Evolutionary conservation across 352 stramenopile genomes (phyloP), one percentile per base, ranked within the genome.

Genomic region (Phytopythium kandeliae): DNA sequence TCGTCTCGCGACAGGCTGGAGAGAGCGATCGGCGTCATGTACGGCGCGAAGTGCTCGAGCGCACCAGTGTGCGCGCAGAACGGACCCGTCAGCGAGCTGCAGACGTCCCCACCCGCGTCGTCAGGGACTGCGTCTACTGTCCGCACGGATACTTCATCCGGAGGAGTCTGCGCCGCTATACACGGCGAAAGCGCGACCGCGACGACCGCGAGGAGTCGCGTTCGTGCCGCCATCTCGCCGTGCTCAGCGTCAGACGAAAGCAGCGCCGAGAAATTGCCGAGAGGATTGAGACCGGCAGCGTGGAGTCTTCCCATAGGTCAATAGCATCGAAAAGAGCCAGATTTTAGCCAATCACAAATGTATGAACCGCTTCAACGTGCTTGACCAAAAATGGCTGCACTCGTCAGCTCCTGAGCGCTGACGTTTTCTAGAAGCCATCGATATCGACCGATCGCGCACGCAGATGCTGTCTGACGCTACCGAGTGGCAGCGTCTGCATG

Each of bases 11-110:
- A 52, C n/a, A 71, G 34, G 19, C 73, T 64, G 26, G 50, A 36
- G 25, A 43, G 17, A 7, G 67, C 58, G 45, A 89, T 84, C 4
- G 73, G 78, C 22, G 71, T 83, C 74, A 86, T 89, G 60, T 86
- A 83, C 30, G 62, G 21, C 28, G 64, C 57, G 54, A 74, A 86
- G 28, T 64, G 54, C 21, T 42, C 54, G 34, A 69, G 62, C 8
- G 58, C 60, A 31, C 60, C 67, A 34, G 74, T 50, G 50, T 65
- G 60, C 24, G 62, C 35, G 47, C 78, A 89, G 60, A 87, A 89
- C 45, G 78, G 78, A 1, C 78, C 78, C 0, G 58, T 82, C 48
- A 89, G 67, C 24, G 78, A 89, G 60, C 55, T 86, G 67, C 78
- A 89, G 24, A 69, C 63, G 21, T 42, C 31, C 15, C 64, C 50